Conservation (phyloP, 768 basidiomycete genomes). For the Pisolithus tinctorius region DNA sequence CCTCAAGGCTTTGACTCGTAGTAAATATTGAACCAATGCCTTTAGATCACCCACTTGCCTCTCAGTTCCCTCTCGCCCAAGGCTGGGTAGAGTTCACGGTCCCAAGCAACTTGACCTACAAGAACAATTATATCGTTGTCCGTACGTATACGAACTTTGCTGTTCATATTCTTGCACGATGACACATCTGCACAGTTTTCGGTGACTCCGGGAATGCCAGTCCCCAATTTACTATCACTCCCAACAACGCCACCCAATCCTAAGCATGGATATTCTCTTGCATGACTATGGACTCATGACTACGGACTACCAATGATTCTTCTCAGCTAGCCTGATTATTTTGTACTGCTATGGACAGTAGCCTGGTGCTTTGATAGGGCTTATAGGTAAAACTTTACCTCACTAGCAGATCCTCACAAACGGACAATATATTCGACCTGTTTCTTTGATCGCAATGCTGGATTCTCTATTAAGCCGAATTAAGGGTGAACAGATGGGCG, state of each 20-base stretch:
- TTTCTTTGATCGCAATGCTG: too few species aligned
- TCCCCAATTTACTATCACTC: conserved; percentile 48
- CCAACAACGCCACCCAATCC: background rate
- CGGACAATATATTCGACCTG: too few species aligned
- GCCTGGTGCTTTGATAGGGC: background rate
- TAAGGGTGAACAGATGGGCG: too few species aligned
- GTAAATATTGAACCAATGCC: conserved; percentile 4
- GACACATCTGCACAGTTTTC: conserved; percentile 36
- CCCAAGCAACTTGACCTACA: conserved; percentile 35
- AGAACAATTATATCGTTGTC: conserved; percentile 52
- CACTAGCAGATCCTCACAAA: too few species aligned
- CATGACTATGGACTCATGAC: background rate
- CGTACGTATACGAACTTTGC: conserved; percentile 36
- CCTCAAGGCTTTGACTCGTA: too few species aligned
- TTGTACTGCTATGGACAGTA: conserved; percentile 1
- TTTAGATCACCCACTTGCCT: conserved; percentile 52
- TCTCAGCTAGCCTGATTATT: background rate
- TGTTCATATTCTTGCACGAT: background rate
- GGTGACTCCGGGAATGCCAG: conserved; percentile 64
- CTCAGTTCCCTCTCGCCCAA: conserved; percentile 43
- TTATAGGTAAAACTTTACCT: too few species aligned
- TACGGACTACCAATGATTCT: background rate
- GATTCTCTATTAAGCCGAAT: too few species aligned
- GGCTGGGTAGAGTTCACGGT: conserved; percentile 48
- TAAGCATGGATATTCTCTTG: background rate